Conservation (phyloP, 129 eudicot species). For the Arctium lappa region DNA sequence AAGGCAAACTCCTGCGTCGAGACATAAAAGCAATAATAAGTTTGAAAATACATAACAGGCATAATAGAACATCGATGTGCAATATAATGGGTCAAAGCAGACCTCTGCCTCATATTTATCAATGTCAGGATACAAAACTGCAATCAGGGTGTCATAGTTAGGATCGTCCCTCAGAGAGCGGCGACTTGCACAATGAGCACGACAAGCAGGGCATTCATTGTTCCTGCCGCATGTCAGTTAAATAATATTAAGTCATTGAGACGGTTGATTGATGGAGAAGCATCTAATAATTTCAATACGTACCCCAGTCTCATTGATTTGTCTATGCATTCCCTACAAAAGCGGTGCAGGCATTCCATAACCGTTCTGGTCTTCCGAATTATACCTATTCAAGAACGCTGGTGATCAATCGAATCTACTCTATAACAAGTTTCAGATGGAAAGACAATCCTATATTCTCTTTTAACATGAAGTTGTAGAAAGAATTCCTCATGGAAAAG, state of each 20-base stretch:
- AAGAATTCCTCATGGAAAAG: not conserved
- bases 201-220: conserved; percentile 75
- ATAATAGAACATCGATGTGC: not conserved
- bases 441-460: not conserved
- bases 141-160: conserved; percentile 45
- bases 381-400: conserved; percentile 48
- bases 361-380: conserved; percentile 93
- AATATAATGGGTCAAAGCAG: not conserved
- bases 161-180: conserved; percentile 74
- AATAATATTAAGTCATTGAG: not conserved
- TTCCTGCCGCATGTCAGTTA: conserved; percentile 37
- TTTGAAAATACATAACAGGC: not conserved
- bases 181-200: conserved; percentile 71
- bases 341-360: conserved; percentile 98
- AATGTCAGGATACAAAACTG: conserved; percentile 43
- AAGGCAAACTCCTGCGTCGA: conserved; percentile 47
- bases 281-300: conserved; percentile 7
- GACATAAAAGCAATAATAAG: not conserved
- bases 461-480: not conserved
- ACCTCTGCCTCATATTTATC: conserved; percentile 69
- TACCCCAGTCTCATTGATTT: conserved; percentile 97
- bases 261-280: not conserved
- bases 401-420: not conserved
- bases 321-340: conserved; percentile 97
- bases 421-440: not conserved